Percentiles rank a stretch among this genome's conserved stretches.
Conservation (phyloP, 208 protist species). For the Herpetomonas samuelpessoai region DNA sequence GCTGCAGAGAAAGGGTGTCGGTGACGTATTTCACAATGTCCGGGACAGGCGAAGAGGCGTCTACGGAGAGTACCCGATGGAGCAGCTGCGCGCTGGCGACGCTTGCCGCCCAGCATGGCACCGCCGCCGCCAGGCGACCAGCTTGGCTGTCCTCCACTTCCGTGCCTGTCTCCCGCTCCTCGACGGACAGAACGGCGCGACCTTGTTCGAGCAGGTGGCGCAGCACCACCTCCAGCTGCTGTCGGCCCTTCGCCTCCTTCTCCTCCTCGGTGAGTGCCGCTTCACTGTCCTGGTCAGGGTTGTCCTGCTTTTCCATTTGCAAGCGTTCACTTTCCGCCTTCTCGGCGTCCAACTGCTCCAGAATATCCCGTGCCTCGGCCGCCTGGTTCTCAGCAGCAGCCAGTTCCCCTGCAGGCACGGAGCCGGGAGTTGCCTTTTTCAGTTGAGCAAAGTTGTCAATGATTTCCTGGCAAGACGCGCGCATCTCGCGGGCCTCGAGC, state of each 20-base stretch:
- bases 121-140: background rate
- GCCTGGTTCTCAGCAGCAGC: conserved; percentile 29
- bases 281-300: no score
- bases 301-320: no score
- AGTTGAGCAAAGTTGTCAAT: conserved; percentile 25
- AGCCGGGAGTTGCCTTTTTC: conserved; percentile 18
- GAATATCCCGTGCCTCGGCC: conserved; percentile 33
- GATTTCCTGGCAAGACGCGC: conserved; percentile 23
- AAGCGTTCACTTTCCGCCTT: conserved; percentile 20
- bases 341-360: conserved; percentile 26
- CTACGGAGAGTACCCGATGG: conserved; percentile 22
- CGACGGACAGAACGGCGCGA: background rate
- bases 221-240: background rate
- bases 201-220: conserved; percentile 8
- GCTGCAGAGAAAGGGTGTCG: background rate
- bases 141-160: background rate
- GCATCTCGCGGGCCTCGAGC: conserved; percentile 31
- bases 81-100: conserved; percentile 16
- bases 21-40: conserved; percentile 17
- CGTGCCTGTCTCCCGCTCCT: background rate
- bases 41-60: conserved; percentile 25
- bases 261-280: no score
- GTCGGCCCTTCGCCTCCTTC: background rate
- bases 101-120: conserved; percentile 23
- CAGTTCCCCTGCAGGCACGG: conserved; percentile 33